Conservation (phyloP, 1,284 basidiomycete genomes). For the Neotropicomus parvogracilis region DNA sequence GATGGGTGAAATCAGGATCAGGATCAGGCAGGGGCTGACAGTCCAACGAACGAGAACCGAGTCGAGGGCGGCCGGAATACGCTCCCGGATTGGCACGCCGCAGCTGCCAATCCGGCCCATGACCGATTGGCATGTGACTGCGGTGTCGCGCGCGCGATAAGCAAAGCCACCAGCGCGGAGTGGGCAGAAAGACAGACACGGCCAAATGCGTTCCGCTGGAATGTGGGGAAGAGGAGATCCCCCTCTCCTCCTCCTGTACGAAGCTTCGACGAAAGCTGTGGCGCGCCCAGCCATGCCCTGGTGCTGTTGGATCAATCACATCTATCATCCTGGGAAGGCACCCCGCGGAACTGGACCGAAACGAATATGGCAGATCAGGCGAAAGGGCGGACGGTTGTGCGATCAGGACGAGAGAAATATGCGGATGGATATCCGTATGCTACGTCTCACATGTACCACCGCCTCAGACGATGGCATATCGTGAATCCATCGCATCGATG, state of each 20-base stretch:
- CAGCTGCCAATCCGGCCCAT: not conserved
- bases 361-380: constrained; percentile 6
- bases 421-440: constrained; percentile 14
- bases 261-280: constrained; percentile 2
- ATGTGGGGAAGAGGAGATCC: not conserved
- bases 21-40: constrained; percentile 1
- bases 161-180: not conserved
- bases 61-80: not conserved
- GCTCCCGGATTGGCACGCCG: constrained; percentile 9
- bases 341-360: constrained; percentile 4
- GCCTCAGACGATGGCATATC: constrained; percentile 1
- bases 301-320: not conserved
- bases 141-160: not conserved
- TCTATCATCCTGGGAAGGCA: constrained; percentile 5
- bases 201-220: constrained; percentile 5
- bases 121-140: constrained; percentile 1
- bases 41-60: no score
- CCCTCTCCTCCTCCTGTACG: not conserved
- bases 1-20: not conserved
- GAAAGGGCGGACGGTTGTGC: constrained; percentile 8
- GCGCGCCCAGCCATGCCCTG: not conserved
- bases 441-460: constrained; percentile 4
- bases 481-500: constrained; percentile 25
- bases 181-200: not conserved
- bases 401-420: constrained; percentile 10